Percentiles rank a stretch among this genome's conserved stretches.
These are phyloP conservation scores for Hericium rajendrae DNA, from an alignment of 768 basidiomycete genomes.

Conservation along the genomic window DNA sequence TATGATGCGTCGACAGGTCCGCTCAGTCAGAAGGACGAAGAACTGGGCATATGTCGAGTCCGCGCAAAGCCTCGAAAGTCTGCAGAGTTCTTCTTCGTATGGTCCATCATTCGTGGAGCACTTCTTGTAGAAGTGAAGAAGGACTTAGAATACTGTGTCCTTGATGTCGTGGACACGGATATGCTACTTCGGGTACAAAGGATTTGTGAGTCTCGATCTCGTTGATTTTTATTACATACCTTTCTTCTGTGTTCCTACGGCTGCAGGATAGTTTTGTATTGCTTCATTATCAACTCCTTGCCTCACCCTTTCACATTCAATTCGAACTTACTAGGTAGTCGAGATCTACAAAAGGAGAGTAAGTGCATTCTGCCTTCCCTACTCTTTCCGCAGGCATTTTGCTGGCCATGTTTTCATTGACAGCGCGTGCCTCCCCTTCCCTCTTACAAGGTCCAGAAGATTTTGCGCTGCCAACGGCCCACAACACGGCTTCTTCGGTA, in stretches of 20 bases:
- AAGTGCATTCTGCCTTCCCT: too few relatives aligned
- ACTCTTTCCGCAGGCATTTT: too few relatives aligned
- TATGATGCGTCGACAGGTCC: slow-evolving; percentile 7
- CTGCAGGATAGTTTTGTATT: too few relatives aligned
- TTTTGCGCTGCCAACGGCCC: slow-evolving; percentile 7
- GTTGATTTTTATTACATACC: too few relatives aligned
- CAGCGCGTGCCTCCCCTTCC: slow-evolving; percentile 18
- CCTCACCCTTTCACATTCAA: too few relatives aligned
- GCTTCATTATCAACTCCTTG: too few relatives aligned
- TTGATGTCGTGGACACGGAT: slow-evolving; percentile 19
- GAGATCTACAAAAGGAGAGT: too few relatives aligned
- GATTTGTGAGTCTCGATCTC: too few relatives aligned
- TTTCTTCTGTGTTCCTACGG: too few relatives aligned
- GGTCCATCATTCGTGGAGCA: slow-evolving; percentile 23
- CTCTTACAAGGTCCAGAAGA: slow-evolving; percentile 16
- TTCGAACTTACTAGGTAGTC: too few relatives aligned
- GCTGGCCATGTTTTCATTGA: too few relatives aligned
- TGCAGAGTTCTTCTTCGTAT: slow-evolving; percentile 18
- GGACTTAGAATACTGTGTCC: slow-evolving; percentile 17
- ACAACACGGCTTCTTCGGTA: slow-evolving; percentile 8
- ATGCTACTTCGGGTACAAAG: background rate
- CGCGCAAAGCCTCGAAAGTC: slow-evolving; percentile 1
- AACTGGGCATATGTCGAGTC: slow-evolving; percentile 18
- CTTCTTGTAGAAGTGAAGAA: slow-evolving; percentile 14
- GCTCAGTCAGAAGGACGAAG: slow-evolving; percentile 6